Evolutionary conservation across 768 basidiomycete genomes (phyloP), one percentile per base, ranked within the genome.

Genomic region (Psilocybe cubensis): DNA sequence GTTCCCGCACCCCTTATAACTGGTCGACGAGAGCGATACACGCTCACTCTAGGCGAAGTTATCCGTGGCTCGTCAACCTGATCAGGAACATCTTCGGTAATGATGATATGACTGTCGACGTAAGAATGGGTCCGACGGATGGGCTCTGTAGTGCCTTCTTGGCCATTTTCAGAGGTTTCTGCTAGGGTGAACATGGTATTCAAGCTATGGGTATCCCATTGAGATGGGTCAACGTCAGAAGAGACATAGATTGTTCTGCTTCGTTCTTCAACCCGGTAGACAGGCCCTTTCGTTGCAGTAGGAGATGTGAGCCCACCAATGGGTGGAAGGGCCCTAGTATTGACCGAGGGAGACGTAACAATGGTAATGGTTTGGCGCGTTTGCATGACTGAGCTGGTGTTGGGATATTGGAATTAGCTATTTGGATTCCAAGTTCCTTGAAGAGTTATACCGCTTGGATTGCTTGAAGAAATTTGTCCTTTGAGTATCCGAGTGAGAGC

Each of bases 251-350:
- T 68, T 4, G 80, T 81, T 46, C 79, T 73, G 52, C 75, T 76
- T 17, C 78, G 73, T 59, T 81, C 78, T 61, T 80, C 80, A 55
- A 81, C 79, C 42, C 79, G 79, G 62, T 79, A 80, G 38, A 78
- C 69, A 1, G 75, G 63, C 23, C 69, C 63, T 38, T 65, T 61
- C 56, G 71, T 75, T 12, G 72, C 63, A 10, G 69, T 67, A 8
- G 72, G 72, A n/a, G 74, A 71, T n/a, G 64, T 40, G 48, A 62
- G 57, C 4, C 57, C 59, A 17, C 58, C 63, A 35, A 61, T 54
- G 23, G 52, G 40, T 7, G 70, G 70, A 18, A 73, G 59, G 33
- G 70, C 58, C 35, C 58, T 64, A 8, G 70, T 62, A 11, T 63
- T 56, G 10, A 59, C 52, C 21, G 70, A 42, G 25, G 74, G 74